A percentile compares a stretch with the other conserved stretches of the same genome.
Evolutionary conservation across 306 rosid genomes (phyloP).

Genomic region (Clitoria ternatea): DNA sequence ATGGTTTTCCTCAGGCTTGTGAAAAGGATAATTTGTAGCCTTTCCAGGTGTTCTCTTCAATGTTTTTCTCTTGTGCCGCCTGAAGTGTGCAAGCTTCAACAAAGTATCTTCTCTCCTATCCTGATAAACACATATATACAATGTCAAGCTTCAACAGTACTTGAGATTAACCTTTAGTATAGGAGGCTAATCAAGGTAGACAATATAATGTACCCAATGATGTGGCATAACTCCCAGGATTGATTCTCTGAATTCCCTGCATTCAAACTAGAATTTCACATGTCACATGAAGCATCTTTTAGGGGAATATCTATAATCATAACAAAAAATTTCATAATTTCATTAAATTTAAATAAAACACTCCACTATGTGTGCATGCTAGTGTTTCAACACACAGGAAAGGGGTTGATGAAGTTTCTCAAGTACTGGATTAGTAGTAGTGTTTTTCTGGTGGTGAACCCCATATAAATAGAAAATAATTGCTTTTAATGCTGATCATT

Average conservation of each 20-base stretch:
- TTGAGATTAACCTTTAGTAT: background rate
- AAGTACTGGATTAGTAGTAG: background rate
- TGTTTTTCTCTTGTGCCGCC: conserved; percentile 82
- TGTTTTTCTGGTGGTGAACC: background rate
- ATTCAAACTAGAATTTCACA: conserved; percentile 73
- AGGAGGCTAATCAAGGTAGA: background rate
- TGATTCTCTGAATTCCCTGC: conserved; percentile 97
- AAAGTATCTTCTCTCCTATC: conserved; percentile 96
- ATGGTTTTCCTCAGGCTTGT: conserved; percentile 95
- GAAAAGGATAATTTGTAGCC: conserved; percentile 52
- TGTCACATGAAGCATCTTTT: conserved; percentile 38
- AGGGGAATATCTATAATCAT: conserved; percentile 6
- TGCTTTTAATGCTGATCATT: conserved; percentile 5
- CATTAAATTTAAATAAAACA: conserved; percentile 2
- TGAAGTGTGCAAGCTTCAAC: conserved; percentile 76
- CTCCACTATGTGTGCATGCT: background rate
- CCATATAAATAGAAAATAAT: conserved; percentile 1
- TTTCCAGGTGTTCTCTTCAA: conserved; percentile 78
- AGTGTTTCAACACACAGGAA: conserved; percentile 10
- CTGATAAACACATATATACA: conserved; percentile 42
- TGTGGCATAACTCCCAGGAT: conserved; percentile 98
- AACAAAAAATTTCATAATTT: background rate
- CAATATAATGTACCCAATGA: conserved; percentile 67
- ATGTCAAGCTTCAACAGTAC: conserved; percentile 11
- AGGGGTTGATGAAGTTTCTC: conserved; percentile 11